These are phyloP conservation scores for Triticum aestivum DNA, from an alignment of 176 grass and related monocot genomes.

Conservation along the genomic window IWGSC_CS_RefSeq_v2.1 NC_057797.1:449764558-449765057, in stretches of 20 bases:
- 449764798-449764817: constrained; percentile 4
- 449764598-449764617: not conserved
- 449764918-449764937: not conserved
- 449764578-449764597: not conserved
- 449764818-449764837: constrained; percentile 78
- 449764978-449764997: not conserved
- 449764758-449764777: not conserved
- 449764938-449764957: not conserved
- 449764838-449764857: constrained; percentile 92
- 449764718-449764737: not conserved
- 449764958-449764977: not conserved
- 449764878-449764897: constrained; percentile 66
- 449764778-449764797: not conserved
- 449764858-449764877: constrained; percentile 92
- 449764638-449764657: constrained; percentile 9
- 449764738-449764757: constrained; percentile 8
- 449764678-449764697: not conserved
- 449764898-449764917: constrained; percentile 49
- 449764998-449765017: not conserved
- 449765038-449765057: not conserved
- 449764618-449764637: not conserved
- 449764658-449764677: not conserved
- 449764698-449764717: not conserved
- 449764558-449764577: not conserved
- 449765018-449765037: constrained; percentile 18